These are phyloP conservation scores for Yamadazyma triangularis DNA, from an alignment of 1,139 yeast genomes.

Conservation along the genomic window DNA sequence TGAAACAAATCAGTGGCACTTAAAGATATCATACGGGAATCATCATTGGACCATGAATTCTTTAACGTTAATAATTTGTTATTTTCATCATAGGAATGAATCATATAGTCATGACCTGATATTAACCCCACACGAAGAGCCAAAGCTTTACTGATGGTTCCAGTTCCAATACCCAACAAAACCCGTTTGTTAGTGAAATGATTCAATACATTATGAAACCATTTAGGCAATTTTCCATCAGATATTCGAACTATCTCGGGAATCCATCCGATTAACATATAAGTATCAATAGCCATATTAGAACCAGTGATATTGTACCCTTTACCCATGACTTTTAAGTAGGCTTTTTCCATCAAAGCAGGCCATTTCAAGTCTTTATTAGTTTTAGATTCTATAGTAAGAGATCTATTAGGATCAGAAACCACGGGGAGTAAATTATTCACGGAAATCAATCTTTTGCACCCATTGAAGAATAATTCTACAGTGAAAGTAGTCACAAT, in stretches of 20 bases:
- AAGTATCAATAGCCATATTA: conserved; percentile 74
- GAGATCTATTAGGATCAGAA: conserved; percentile 15
- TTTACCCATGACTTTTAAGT: conserved; percentile 53
- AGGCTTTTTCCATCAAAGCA: conserved; percentile 73
- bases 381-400: conserved; percentile 37
- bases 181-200: conserved; percentile 30
- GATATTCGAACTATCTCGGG: conserved; percentile 55
- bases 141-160: conserved; percentile 37
- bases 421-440: conserved; percentile 42
- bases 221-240: conserved; percentile 23
- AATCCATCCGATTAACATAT: conserved; percentile 62
- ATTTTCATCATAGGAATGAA: conserved; percentile 13
- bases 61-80: conserved; percentile 24
- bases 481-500: conserved; percentile 31
- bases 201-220: conserved; percentile 30
- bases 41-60: conserved; percentile 19
- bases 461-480: conserved; percentile 52
- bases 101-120: conserved; percentile 68
- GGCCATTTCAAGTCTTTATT: conserved; percentile 54
- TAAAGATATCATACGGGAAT: conserved; percentile 15
- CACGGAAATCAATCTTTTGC: conserved; percentile 44
- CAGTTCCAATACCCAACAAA: conserved; percentile 69
- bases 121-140: conserved; percentile 37
- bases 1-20: conserved; percentile 29
- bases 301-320: conserved; percentile 73